phyloP scores from a whole-genome alignment of 306 rosid species.

The Fagus crenata region DNA sequence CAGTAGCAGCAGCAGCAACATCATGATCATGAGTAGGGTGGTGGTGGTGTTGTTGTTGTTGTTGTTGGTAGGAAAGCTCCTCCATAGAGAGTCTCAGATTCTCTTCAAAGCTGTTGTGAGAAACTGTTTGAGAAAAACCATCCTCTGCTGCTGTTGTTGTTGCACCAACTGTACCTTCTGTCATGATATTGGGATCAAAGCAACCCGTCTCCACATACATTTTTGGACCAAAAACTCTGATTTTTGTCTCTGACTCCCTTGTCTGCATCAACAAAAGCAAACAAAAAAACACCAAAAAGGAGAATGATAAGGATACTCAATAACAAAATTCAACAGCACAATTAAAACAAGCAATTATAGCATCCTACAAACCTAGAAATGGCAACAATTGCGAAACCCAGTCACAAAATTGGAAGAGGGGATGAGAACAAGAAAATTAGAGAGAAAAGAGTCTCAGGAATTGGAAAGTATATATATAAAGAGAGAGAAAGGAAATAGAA shows the following conservation, averaged over 20 bases:
- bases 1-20: slow-evolving; percentile 23
- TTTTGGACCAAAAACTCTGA: slow-evolving; percentile 10
- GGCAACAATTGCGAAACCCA: no score
- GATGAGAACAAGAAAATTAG: no score
- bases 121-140: slow-evolving; percentile 27
- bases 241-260: no score
- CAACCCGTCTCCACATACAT: slow-evolving; percentile 47
- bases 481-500: background rate
- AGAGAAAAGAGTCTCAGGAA: no score
- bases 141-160: slow-evolving; percentile 25
- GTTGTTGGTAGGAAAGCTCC: slow-evolving; percentile 49
- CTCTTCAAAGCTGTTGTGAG: slow-evolving; percentile 44
- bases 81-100: slow-evolving; percentile 51
- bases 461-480: no score
- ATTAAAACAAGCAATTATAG: no score
- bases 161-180: slow-evolving; percentile 37
- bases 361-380: no score
- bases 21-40: slow-evolving; percentile 22
- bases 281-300: no score
- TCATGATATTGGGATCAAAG: slow-evolving; percentile 58
- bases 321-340: no score
- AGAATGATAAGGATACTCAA: no score
- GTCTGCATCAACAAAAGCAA: no score
- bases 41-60: slow-evolving; percentile 28
- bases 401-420: no score